Evolutionary conservation across 2,329 filamentous ascomycete species (phyloP), one percentile per base, ranked within the genome.

Genomic region (Knufia petricola): DNA sequence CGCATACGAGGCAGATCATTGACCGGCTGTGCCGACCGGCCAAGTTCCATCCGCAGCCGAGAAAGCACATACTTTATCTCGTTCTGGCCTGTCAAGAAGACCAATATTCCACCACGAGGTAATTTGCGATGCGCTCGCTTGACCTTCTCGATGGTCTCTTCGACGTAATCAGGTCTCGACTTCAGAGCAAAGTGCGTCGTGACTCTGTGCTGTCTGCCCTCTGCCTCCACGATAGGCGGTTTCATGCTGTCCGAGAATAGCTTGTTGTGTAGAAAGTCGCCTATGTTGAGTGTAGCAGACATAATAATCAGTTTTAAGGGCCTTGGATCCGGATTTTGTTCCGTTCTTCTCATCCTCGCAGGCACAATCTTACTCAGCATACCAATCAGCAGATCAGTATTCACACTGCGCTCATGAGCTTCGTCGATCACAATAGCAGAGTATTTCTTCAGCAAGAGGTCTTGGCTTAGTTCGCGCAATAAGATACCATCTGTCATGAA

Each of bases 401-500:
- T 96, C 59, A 95, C 86, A 60, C 88, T 96, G 59, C 94, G 80
- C 65, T 98, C 92, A 69, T 98, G 92, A 1, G 92, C 92, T 67
- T 98, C 90, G 62, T 98, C 92, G 6, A 98, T 85, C 87, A 98
- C 95, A 59, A 98, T 87, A 38, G 95, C 84, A 0, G 90, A 95
- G 65, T 98, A 98, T 59, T 94, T 94, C 43, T 77, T 79, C 38
- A 98, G 69, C 0, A 87, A 76, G 60, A 96, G 87, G 62, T 98
- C 92, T 55, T 92, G 82, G 0, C 86, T 82, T 47, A 95, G 84
- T 66, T 98, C 92, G 49, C 92, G 82, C 8, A 98, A 76, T 51
- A 98, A 72, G 23, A 98, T 88, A 75, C 92, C 92, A 65, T 98
- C 92, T 0, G 92, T 98, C 89, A 98, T 95, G 69, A 96, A 98